Evolutionary conservation across 2,329 filamentous ascomycete genomes (phyloP), one percentile per base, ranked within the genome.

Genomic region (Penicillium paneum): DNA sequence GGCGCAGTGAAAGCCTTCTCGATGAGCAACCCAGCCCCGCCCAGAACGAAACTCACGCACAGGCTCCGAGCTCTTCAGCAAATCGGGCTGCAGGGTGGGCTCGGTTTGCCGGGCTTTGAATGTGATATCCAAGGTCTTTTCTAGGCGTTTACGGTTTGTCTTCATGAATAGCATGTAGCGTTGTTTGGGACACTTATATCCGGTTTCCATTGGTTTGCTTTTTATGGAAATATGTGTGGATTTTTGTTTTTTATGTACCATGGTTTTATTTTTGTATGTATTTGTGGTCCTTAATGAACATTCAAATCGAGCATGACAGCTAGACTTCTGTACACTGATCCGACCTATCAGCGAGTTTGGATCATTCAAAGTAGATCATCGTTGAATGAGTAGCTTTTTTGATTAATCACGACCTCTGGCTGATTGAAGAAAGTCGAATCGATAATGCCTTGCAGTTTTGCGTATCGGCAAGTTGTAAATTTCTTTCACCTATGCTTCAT

Each of bases 31-130:
- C 56, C 5, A 41, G 5, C 60, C 58, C 42, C 52, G 55, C 49
- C 29, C 56, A 61, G 24, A 49, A 13, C 17, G 35, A 32, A 41
- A 47, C 3, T 57, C 58, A 48, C 52, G 51, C 44, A 28, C 56
- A 60, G 45, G 57, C 41, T 15, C 55, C 59, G 15, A 58, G 24
- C 21, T 52, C 65, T 28, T 56, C 52, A 1, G 61, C 67, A 2
- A 62, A 63, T 52, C 69, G 72, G 24, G 74, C 75, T 51, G 75
- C 76, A 34, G 76, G 76, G 39, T 78, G 76, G 76, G 74, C 76
- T 35, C 67, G 76, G 10, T 78, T 77, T 59, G 76, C 75, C 19
- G 76, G 76, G 5, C 63, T 48, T 40, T 47, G 52, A 42, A 49
- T 26, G 47, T 36, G 50, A 56, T 44, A 49, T 35, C 45, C 21